Conservation (phyloP, 108 stramenopile genomes). For the Hondaea fermentalgiana region DNA sequence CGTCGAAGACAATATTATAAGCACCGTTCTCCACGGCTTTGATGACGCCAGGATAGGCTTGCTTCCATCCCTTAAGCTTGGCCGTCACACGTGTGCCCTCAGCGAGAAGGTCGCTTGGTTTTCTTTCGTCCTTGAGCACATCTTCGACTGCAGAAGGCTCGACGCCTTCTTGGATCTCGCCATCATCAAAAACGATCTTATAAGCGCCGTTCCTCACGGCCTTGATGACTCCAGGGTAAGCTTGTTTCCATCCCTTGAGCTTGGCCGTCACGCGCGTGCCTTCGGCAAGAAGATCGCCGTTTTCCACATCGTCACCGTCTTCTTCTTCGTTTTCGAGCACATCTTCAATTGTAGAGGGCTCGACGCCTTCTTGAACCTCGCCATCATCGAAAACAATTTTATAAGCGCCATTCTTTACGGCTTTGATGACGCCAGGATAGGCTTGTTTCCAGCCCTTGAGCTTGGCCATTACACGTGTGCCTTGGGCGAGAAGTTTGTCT, state of each 20-base stretch:
- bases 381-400: background rate
- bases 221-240: background rate
- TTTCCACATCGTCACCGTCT: background rate
- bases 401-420: background rate
- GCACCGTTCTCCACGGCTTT: background rate
- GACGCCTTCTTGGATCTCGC: background rate
- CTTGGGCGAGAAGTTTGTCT: background rate
- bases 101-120: too few relatives aligned
- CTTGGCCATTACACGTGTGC: background rate
- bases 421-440: background rate
- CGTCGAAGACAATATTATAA: background rate
- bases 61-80: background rate
- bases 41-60: background rate
- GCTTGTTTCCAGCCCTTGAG: background rate
- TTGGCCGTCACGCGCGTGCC: background rate
- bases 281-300: background rate
- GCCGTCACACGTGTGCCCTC: background rate
- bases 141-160: background rate
- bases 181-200: background rate
- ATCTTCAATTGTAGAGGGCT: background rate
- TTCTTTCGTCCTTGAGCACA: too few relatives aligned
- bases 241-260: background rate
- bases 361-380: background rate
- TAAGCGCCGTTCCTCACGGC: background rate
- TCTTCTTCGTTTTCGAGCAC: background rate